These are phyloP conservation scores for Boletellus sp. DNA, from an alignment of 768 basidiomycete species.

Conservation along the genomic window DNA sequence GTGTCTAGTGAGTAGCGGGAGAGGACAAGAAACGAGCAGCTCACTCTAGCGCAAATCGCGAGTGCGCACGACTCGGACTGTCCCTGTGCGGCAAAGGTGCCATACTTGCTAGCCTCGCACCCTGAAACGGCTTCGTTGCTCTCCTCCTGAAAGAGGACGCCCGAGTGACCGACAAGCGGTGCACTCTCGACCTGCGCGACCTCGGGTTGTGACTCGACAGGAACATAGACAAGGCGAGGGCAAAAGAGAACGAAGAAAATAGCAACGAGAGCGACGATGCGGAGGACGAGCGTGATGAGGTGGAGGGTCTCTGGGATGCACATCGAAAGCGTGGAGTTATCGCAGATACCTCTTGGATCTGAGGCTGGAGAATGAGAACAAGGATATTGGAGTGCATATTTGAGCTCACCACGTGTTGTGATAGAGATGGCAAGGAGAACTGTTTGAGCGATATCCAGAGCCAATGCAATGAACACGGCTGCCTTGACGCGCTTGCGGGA, in stretches of 20 bases:
- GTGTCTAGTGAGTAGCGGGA: background rate
- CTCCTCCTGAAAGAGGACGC: slow-evolving; percentile 54
- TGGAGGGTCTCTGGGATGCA: slow-evolving; percentile 43
- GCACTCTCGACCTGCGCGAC: slow-evolving; percentile 19
- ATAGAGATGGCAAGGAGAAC: slow-evolving; percentile 46
- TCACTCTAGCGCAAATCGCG: slow-evolving; percentile 8
- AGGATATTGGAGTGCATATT: background rate
- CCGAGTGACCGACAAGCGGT: slow-evolving; percentile 36
- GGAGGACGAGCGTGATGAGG: slow-evolving; percentile 57
- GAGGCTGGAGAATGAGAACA: background rate
- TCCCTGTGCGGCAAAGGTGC: slow-evolving; percentile 52
- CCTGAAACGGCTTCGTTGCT: slow-evolving; percentile 33
- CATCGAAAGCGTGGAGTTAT: slow-evolving; percentile 20
- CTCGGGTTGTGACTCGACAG: slow-evolving; percentile 19
- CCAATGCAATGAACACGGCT: slow-evolving; percentile 50
- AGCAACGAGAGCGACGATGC: slow-evolving; percentile 58
- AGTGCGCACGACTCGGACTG: slow-evolving; percentile 7
- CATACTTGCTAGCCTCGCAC: slow-evolving; percentile 58
- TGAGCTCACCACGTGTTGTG: slow-evolving; percentile 34
- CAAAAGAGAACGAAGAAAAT: slow-evolving; percentile 58
- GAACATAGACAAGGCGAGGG: slow-evolving; percentile 63
- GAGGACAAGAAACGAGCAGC: background rate
- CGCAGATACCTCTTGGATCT: slow-evolving; percentile 21
- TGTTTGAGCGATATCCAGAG: slow-evolving; percentile 58
- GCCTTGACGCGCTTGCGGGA: slow-evolving; percentile 52